phyloP scores from a whole-genome alignment of 129 eudicot species.

The Silybum marianum region DNA sequence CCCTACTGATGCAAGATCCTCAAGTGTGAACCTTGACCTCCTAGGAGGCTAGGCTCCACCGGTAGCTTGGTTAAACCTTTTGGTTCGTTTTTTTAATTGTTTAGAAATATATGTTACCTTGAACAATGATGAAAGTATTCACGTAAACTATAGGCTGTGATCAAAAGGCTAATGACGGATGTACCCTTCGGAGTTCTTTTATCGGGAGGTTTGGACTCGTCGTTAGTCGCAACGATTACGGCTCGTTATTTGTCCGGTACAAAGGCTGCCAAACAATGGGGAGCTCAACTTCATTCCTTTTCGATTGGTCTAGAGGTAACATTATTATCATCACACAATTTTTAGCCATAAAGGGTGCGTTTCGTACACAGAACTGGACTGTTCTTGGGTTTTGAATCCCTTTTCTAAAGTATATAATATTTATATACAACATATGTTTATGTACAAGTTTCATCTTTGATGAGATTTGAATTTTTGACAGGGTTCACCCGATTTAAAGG shows the following conservation, averaged over 20 bases:
- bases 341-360: neutral
- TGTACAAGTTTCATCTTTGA: too few relatives aligned
- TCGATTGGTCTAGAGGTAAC: constrained; percentile 75
- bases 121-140: neutral
- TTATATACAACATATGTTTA: neutral
- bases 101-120: neutral
- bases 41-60: neutral
- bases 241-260: constrained; percentile 76
- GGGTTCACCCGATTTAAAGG: constrained; percentile 34
- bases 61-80: neutral
- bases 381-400: neutral
- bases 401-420: neutral
- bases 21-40: neutral
- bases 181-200: constrained; percentile 81
- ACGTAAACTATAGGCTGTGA: constrained; percentile 51
- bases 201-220: constrained; percentile 86
- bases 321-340: neutral
- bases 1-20: too few relatives aligned
- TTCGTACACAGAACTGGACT: neutral
- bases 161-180: constrained; percentile 82
- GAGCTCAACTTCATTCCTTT: constrained; percentile 79
- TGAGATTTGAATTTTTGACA: neutral
- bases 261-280: constrained; percentile 77
- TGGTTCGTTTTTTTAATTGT: neutral
- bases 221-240: constrained; percentile 66